Percentiles rank a stretch among this genome's conserved stretches.
Evolutionary conservation across 2,329 filamentous ascomycete genomes (phyloP).

Genomic region (Geosmithia putterillii): DNA sequence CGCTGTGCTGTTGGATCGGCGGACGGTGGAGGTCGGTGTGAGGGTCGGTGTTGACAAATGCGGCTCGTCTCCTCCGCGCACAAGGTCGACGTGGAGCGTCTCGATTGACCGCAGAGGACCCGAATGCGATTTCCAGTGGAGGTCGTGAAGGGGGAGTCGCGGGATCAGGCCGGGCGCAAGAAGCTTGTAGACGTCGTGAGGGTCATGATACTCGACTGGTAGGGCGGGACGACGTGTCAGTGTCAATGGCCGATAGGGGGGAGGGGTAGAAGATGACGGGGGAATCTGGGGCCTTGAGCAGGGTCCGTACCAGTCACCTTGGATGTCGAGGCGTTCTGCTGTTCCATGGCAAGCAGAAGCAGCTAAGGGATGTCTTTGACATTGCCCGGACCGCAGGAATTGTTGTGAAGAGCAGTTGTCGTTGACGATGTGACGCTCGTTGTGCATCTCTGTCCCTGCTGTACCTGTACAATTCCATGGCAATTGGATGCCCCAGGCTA

Average conservation of each 20-base stretch:
- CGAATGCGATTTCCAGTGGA: conserved; percentile 94
- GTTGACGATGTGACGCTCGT: not conserved
- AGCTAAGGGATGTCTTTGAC: conserved; percentile 2
- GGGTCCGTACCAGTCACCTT: conserved; percentile 57
- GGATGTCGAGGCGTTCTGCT: conserved; percentile 52
- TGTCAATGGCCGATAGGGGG: not conserved
- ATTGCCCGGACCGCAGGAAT: not conserved
- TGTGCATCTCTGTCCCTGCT: not conserved
- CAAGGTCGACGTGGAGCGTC: conserved; percentile 79
- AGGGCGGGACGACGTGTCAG: conserved; percentile 2
- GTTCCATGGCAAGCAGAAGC: conserved; percentile 41
- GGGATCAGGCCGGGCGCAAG: conserved; percentile 66
- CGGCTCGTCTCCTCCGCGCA: conserved; percentile 46
- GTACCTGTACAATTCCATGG: not conserved
- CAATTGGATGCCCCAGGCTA: not conserved
- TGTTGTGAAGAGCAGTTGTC: not conserved
- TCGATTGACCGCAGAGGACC: conserved; percentile 88
- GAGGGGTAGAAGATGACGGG: not conserved
- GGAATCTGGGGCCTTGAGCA: no score
- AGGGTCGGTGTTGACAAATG: conserved; percentile 14
- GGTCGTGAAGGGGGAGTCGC: conserved; percentile 74
- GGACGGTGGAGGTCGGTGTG: conserved; percentile 14
- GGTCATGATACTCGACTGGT: conserved; percentile 96
- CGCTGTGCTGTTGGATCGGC: conserved; percentile 19
- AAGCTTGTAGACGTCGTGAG: conserved; percentile 74